Evolutionary conservation across 441 rosid genomes (phyloP).

Genomic region (Eutrema salsugineum): DNA sequence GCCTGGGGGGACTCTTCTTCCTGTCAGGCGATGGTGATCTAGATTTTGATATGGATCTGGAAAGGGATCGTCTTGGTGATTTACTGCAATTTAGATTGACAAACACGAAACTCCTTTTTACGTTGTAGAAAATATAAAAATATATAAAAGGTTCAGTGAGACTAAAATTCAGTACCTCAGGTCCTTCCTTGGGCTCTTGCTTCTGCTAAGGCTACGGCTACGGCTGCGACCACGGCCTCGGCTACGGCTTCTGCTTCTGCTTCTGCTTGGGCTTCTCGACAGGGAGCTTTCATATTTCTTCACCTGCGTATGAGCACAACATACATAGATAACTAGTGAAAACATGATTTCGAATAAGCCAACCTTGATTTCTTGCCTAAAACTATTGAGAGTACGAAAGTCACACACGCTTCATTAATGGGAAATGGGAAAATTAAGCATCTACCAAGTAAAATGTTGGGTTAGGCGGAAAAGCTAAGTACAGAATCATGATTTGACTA

Average conservation of each 20-base stretch:
- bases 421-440: no score
- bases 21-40: slow-evolving; percentile 71
- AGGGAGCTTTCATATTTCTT: slow-evolving; percentile 59
- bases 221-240: slow-evolving; percentile 38
- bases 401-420: no score
- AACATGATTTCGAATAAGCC: no score
- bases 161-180: slow-evolving; percentile 39
- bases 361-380: no score
- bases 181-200: slow-evolving; percentile 61
- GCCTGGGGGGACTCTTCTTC: slow-evolving; percentile 56
- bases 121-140: not conserved
- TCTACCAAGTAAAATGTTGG: no score
- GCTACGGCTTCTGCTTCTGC: slow-evolving; percentile 50
- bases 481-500: no score
- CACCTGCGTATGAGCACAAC: slow-evolving; percentile 46
- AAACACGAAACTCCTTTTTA: not conserved
- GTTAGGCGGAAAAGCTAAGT: no score
- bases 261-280: slow-evolving; percentile 75
- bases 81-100: slow-evolving; percentile 38
- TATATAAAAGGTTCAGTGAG: not conserved
- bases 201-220: slow-evolving; percentile 29
- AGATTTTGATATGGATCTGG: slow-evolving; percentile 66
- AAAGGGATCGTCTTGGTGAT: slow-evolving; percentile 52
- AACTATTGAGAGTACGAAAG: no score
- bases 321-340: not conserved